phyloP scores from a whole-genome alignment of 352 stramenopile species.

The Phytophthora multivora region DNA sequence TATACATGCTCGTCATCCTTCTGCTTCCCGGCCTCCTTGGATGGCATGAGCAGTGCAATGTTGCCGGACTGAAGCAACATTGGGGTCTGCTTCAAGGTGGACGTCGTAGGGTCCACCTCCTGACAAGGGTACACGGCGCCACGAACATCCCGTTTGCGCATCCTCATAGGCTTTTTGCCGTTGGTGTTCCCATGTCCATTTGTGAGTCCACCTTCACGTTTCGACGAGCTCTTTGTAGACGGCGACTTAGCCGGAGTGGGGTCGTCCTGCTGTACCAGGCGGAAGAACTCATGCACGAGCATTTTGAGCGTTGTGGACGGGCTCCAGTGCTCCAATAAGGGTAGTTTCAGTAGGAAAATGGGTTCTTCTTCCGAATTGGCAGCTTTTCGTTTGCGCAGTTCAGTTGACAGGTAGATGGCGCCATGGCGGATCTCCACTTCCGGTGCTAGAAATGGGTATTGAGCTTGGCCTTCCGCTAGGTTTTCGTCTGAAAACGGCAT shows the following conservation, averaged over 20 bases:
- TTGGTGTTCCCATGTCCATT: not conserved
- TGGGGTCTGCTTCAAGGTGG: conserved; percentile 55
- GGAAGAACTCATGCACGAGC: conserved; percentile 73
- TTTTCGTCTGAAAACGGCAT: conserved; percentile 57
- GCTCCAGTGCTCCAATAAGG: conserved; percentile 69
- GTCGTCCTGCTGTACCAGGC: conserved; percentile 59
- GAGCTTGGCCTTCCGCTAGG: conserved; percentile 36
- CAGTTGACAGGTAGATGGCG: conserved; percentile 52
- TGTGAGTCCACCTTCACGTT: conserved; percentile 1
- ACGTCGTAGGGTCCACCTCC: conserved; percentile 64
- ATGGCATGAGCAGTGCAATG: conserved; percentile 57
- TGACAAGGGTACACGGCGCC: conserved; percentile 71
- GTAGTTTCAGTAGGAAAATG: conserved; percentile 50
- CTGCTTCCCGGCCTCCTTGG: conserved; percentile 8
- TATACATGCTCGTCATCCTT: conserved; percentile 56
- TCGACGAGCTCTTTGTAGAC: conserved; percentile 4
- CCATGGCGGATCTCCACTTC: conserved; percentile 54
- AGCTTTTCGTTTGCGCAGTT: conserved; percentile 43
- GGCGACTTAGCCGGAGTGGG: conserved; percentile 36
- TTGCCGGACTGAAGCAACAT: conserved; percentile 76
- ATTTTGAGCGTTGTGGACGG: conserved; percentile 78
- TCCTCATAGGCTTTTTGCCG: conserved; percentile 48
- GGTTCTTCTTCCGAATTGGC: conserved; percentile 19
- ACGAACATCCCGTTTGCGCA: conserved; percentile 75
- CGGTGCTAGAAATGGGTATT: conserved; percentile 69